Conservation (phyloP, 225 moss, liverwort and hornwort genomes). For the Bryoerythrophyllum caledonicum region DNA sequence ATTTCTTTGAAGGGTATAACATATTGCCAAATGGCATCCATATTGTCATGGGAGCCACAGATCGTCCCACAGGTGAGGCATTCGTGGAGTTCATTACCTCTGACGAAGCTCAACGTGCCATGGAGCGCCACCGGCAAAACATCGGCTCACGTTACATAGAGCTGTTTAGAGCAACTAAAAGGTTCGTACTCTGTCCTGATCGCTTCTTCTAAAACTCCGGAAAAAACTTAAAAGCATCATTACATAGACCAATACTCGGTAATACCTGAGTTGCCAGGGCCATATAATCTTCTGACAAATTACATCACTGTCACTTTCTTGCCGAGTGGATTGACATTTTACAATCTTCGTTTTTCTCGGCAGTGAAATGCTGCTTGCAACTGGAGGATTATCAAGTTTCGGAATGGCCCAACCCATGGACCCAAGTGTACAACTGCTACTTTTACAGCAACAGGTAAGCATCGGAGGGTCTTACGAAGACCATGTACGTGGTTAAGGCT, state of each 20-base stretch:
- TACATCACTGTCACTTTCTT: neutral
- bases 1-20: slow-evolving; percentile 97
- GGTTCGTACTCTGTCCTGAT: slow-evolving; percentile 37
- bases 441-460: slow-evolving; percentile 91
- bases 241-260: neutral
- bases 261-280: neutral
- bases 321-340: neutral
- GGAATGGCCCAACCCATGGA: slow-evolving; percentile 96
- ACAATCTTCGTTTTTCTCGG: neutral
- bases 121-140: slow-evolving; percentile 99
- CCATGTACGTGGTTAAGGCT: neutral
- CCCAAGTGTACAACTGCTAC: slow-evolving; percentile 89
- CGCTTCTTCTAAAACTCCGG: neutral
- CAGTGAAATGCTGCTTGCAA: slow-evolving; percentile 98
- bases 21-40: slow-evolving; percentile 97
- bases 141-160: slow-evolving; percentile 99
- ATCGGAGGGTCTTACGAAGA: neutral
- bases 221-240: neutral
- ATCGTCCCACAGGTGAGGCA: slow-evolving; percentile 98
- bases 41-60: slow-evolving; percentile 98
- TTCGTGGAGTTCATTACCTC: slow-evolving; percentile 96
- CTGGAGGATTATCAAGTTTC: slow-evolving; percentile 92
- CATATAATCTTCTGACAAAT: neutral
- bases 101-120: slow-evolving; percentile 98
- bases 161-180: slow-evolving; percentile 96